Percentiles rank a stretch among this genome's conserved stretches.
phyloP scores from a whole-genome alignment of 208 protist species.

The Herpetomonas tarakana region DNA sequence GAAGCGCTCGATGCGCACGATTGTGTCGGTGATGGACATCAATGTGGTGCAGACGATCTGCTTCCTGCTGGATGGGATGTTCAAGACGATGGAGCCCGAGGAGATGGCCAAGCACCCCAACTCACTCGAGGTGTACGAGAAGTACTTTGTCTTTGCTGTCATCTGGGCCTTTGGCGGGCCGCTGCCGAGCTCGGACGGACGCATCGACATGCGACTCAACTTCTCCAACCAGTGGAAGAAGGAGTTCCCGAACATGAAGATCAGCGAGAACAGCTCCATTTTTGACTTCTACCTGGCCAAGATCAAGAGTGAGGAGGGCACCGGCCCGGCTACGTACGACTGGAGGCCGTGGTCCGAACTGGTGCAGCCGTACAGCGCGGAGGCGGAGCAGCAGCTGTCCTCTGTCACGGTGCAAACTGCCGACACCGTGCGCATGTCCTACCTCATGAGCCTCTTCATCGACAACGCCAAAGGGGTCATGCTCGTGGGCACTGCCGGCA shows the following conservation, averaged over 20 bases:
- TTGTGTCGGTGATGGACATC: slow-evolving; percentile 94
- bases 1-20: slow-evolving; percentile 84
- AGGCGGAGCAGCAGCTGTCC: slow-evolving; percentile 84
- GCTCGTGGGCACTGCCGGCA: slow-evolving; percentile 96
- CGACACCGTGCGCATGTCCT: slow-evolving; percentile 95
- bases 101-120: slow-evolving; percentile 85
- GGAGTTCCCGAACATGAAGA: slow-evolving; percentile 92
- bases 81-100: slow-evolving; percentile 78
- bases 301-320: slow-evolving; percentile 77
- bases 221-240: slow-evolving; percentile 97
- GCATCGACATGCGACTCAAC: slow-evolving; percentile 88
- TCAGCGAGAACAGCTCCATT: slow-evolving; percentile 86
- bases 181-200: slow-evolving; percentile 93
- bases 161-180: slow-evolving; percentile 98
- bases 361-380: slow-evolving; percentile 91
- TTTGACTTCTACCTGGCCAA: slow-evolving; percentile 97
- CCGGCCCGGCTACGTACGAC: slow-evolving; percentile 65
- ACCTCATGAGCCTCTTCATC: slow-evolving; percentile 94
- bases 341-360: slow-evolving; percentile 92
- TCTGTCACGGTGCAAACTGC: slow-evolving; percentile 94
- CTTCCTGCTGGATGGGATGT: slow-evolving; percentile 95
- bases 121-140: slow-evolving; percentile 94
- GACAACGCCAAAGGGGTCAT: slow-evolving; percentile 94
- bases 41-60: slow-evolving; percentile 96
- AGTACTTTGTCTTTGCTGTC: slow-evolving; percentile 97